A percentile compares a stretch with the other conserved stretches of the same genome.
Conservation (phyloP, 768 basidiomycete genomes). For the Hypholoma sublateritium region DNA sequence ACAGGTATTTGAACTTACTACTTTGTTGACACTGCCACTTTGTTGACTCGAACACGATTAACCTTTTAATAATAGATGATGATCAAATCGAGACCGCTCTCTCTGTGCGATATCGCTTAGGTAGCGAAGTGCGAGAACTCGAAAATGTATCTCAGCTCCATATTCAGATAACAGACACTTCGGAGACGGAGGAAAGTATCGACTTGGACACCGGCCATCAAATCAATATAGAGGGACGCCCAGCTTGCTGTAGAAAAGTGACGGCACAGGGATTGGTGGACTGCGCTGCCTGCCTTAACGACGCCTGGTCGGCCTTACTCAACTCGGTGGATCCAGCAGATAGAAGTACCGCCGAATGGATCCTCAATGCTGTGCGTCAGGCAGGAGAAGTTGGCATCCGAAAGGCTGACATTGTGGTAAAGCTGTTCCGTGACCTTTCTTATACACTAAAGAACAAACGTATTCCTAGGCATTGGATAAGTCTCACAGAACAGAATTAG, state of each 20-base stretch:
- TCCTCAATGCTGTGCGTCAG: conserved; percentile 36
- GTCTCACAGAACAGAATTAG: conserved; percentile 6
- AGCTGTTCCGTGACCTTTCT: conserved; percentile 11
- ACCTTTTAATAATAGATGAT: conserved; percentile 54
- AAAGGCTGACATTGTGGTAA: conserved; percentile 37
- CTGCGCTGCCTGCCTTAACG: conserved; percentile 45
- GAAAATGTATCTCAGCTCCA: conserved; percentile 12
- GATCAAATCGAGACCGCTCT: conserved; percentile 79
- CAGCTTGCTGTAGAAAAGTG: conserved; percentile 48
- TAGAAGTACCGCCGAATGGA: conserved; percentile 25
- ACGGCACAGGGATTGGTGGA: conserved; percentile 35
- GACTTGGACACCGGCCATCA: conserved; percentile 38
- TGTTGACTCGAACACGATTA: background rate
- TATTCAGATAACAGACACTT: conserved; percentile 11
- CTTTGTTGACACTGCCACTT: no score
- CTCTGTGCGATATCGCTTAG: conserved; percentile 36
- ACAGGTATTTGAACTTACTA: no score
- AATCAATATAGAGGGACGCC: conserved; percentile 34
- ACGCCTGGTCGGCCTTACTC: conserved; percentile 33
- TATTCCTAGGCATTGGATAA: conserved; percentile 2
- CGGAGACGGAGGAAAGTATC: background rate
- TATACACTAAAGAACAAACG: background rate
- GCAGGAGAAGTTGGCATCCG: conserved; percentile 39
- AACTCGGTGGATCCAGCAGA: conserved; percentile 28
- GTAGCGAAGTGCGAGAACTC: conserved; percentile 8